Evolutionary conservation across 1,139 yeast genomes (phyloP).

Genomic region (Blastobotrys indianensis): DNA sequence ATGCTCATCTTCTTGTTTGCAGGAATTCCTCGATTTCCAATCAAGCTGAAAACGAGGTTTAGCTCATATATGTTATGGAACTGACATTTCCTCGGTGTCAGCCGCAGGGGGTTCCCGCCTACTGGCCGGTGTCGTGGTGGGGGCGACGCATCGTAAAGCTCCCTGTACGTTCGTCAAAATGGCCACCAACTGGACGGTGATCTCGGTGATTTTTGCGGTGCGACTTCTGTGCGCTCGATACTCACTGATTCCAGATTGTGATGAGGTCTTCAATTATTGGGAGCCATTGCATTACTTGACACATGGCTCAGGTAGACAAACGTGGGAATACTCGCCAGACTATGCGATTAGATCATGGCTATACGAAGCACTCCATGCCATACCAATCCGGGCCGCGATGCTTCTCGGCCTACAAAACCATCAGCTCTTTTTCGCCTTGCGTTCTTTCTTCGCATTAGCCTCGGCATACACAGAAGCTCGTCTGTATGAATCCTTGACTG

Average conservation of each 20-base stretch:
- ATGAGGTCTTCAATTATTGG: constrained; percentile 82
- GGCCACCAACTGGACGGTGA: constrained; percentile 4
- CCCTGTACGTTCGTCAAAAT: not conserved
- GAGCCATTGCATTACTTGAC: constrained; percentile 79
- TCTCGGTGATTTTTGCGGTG: constrained; percentile 26
- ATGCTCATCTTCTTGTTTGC: too few species aligned
- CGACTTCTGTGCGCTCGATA: constrained; percentile 46
- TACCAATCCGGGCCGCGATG: constrained; percentile 20
- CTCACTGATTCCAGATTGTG: constrained; percentile 79
- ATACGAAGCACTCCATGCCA: constrained; percentile 41
- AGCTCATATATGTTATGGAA: too few species aligned
- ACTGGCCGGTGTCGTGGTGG: not conserved
- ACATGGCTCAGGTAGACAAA: constrained; percentile 83
- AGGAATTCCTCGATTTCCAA: too few species aligned
- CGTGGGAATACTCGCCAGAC: constrained; percentile 95
- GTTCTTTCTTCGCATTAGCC: constrained; percentile 49
- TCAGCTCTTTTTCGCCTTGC: constrained; percentile 42
- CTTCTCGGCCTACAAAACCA: constrained; percentile 6
- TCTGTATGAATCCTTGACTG: constrained; percentile 43
- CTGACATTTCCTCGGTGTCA: not conserved
- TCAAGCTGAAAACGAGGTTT: too few species aligned
- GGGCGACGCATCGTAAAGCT: too few species aligned
- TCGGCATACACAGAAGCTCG: constrained; percentile 51
- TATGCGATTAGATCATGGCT: constrained; percentile 86
- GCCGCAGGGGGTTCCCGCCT: not conserved